Conservation (phyloP, 2,329 filamentous ascomycete species). For the Exserohilum turcica region DNA sequence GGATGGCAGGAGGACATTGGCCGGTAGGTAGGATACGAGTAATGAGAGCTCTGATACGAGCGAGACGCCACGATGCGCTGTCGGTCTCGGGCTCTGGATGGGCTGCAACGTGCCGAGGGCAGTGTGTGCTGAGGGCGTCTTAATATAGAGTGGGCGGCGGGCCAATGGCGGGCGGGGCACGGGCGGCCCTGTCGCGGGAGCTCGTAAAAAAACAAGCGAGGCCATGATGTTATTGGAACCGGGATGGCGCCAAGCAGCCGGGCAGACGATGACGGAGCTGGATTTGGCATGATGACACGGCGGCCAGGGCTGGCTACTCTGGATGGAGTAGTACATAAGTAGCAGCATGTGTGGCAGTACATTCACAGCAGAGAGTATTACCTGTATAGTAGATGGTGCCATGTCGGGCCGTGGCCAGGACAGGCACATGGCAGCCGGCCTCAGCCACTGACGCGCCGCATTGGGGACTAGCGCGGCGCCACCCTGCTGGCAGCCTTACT, state of each 20-base stretch:
- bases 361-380: too few relatives aligned
- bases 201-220: slow-evolving; percentile 9
- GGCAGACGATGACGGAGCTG: background rate
- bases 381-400: too few relatives aligned
- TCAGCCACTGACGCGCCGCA: slow-evolving; percentile 20
- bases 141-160: slow-evolving; percentile 33
- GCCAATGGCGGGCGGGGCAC: slow-evolving; percentile 26
- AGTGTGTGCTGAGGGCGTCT: slow-evolving; percentile 21
- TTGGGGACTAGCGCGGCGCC: slow-evolving; percentile 14
- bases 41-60: background rate
- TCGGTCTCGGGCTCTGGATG: slow-evolving; percentile 8
- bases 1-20: too few relatives aligned
- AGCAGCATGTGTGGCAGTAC: too few relatives aligned
- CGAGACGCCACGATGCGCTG: slow-evolving; percentile 8
- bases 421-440: slow-evolving; percentile 1
- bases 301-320: too few relatives aligned
- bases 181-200: slow-evolving; percentile 13
- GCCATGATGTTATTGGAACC: slow-evolving; percentile 19
- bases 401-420: background rate
- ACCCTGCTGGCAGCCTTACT: slow-evolving; percentile 15
- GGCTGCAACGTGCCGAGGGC: slow-evolving; percentile 25
- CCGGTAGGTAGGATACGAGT: background rate
- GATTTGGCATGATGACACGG: background rate
- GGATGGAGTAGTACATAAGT: too few relatives aligned
- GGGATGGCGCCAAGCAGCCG: slow-evolving; percentile 1